Evolutionary conservation across 805 yeast genomes (phyloP).

Genomic region (Candida vaughaniae): DNA sequence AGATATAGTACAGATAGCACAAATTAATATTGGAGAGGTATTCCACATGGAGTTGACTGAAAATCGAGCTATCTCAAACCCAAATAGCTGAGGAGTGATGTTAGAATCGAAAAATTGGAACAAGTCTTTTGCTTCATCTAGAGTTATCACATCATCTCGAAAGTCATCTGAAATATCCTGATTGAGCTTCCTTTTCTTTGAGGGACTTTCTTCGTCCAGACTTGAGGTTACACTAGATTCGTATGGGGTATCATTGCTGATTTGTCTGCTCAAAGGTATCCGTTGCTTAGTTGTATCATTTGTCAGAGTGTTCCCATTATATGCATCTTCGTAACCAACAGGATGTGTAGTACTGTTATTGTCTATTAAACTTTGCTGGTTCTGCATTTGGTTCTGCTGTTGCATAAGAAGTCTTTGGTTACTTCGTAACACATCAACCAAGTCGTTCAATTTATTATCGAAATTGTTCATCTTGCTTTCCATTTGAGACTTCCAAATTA

Average conservation of each 20-base stretch:
- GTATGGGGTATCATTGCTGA: conserved; percentile 5
- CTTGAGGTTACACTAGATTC: neutral
- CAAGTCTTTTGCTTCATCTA: conserved; percentile 46
- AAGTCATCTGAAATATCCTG: conserved; percentile 27
- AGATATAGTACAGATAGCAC: conserved; percentile 61
- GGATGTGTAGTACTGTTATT: neutral
- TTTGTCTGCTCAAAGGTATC: conserved; percentile 5
- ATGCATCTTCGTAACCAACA: neutral
- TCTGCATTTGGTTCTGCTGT: conserved; percentile 12
- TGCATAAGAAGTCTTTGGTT: conserved; percentile 31
- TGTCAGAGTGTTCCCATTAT: conserved; percentile 3
- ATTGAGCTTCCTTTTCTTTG: conserved; percentile 2
- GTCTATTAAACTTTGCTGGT: conserved; percentile 7
- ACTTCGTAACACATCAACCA: conserved; percentile 32
- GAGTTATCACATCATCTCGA: conserved; percentile 33
- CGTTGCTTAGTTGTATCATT: neutral
- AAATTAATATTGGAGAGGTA: conserved; percentile 55
- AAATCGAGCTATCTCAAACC: conserved; percentile 55
- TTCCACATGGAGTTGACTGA: conserved; percentile 52
- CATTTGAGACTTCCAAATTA: conserved; percentile 31
- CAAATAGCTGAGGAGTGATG: conserved; percentile 64
- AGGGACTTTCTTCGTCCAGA: conserved; percentile 6
- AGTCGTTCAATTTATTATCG: conserved; percentile 36
- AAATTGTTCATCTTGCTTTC: conserved; percentile 35
- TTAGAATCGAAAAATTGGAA: conserved; percentile 52